Evolutionary conservation across 2,329 filamentous ascomycete species (phyloP).

Genomic region (Rhynchosporium agropyri): DNA sequence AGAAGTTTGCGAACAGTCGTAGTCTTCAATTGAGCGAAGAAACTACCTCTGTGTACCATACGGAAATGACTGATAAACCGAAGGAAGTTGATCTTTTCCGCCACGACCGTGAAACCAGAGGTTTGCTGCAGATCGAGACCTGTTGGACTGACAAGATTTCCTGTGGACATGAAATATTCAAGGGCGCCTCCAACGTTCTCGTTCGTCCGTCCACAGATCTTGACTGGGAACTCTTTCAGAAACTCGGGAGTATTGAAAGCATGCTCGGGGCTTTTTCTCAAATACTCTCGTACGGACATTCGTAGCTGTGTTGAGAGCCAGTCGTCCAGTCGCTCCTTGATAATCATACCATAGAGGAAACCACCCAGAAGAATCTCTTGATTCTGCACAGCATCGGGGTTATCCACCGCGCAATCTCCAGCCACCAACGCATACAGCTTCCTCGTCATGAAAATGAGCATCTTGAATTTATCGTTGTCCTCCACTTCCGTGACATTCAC

Average conservation of each 20-base stretch:
- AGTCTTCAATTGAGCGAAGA: conserved; percentile 97
- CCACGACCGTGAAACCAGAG: conserved; percentile 93
- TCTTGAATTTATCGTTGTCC: conserved; percentile 88
- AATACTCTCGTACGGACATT: conserved; percentile 57
- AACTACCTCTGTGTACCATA: conserved; percentile 98
- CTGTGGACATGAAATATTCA: conserved; percentile 95
- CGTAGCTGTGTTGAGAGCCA: conserved; percentile 66
- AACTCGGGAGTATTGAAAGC: conserved; percentile 80
- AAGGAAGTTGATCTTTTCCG: conserved; percentile 98
- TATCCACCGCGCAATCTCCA: conserved; percentile 90
- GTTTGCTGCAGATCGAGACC: conserved; percentile 93
- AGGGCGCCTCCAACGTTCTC: conserved; percentile 85
- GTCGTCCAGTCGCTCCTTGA: conserved; percentile 94
- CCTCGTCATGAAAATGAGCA: conserved; percentile 93
- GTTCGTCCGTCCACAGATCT: conserved; percentile 79
- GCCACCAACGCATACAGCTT: conserved; percentile 94
- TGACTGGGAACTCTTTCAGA: conserved; percentile 74
- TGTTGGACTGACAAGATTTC: conserved; percentile 87
- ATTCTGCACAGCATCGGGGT: conserved; percentile 94
- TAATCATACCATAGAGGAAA: conserved; percentile 90
- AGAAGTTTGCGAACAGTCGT: conserved; percentile 94
- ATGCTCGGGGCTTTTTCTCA: conserved; percentile 59
- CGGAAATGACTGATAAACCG: conserved; percentile 99
- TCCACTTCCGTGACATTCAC: conserved; percentile 81
- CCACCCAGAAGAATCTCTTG: conserved; percentile 94